These are phyloP conservation scores for Xerocomellus chrysenteron DNA, from an alignment of 768 basidiomycete genomes.

Conservation along the genomic window DNA sequence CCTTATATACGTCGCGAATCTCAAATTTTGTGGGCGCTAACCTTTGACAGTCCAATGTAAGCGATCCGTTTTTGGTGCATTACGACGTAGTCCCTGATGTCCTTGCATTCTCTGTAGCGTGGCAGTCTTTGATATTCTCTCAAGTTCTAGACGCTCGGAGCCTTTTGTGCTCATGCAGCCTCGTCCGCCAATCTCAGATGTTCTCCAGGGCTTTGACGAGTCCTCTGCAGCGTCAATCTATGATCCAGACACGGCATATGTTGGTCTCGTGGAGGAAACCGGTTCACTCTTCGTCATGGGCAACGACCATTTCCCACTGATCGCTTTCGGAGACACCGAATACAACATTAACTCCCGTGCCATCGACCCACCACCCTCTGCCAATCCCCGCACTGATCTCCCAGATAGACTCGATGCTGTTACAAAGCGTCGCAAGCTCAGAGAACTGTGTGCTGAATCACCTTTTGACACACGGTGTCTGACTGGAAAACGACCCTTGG, in stretches of 20 bases:
- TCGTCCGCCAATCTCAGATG: constrained; percentile 67
- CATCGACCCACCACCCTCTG: constrained; percentile 39
- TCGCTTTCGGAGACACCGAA: constrained; percentile 61
- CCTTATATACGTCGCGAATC: constrained; percentile 34
- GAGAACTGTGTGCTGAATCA: constrained; percentile 39
- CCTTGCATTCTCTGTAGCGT: constrained; percentile 48
- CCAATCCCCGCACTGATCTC: constrained; percentile 30
- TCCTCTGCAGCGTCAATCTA: constrained; percentile 37
- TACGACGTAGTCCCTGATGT: constrained; percentile 1
- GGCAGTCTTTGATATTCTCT: constrained; percentile 76
- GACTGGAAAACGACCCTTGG: constrained; percentile 58
- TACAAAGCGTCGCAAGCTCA: constrained; percentile 43
- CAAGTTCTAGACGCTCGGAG: constrained; percentile 43
- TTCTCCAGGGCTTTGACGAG: constrained; percentile 53
- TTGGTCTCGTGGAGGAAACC: constrained; percentile 72
- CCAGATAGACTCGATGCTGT: constrained; percentile 45
- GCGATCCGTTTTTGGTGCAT: constrained; percentile 23
- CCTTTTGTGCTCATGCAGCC: constrained; percentile 90
- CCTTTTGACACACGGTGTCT: constrained; percentile 56
- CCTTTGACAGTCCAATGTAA: constrained; percentile 69
- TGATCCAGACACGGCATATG: constrained; percentile 64
- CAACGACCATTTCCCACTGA: constrained; percentile 75
- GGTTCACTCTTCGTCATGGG: constrained; percentile 86
- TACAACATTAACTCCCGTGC: constrained; percentile 30
- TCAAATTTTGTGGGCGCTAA: constrained; percentile 55